Base-by-base conservation (phyloP, 768 basidiomycete species). In the Guyanaporus albipodus region DNA sequence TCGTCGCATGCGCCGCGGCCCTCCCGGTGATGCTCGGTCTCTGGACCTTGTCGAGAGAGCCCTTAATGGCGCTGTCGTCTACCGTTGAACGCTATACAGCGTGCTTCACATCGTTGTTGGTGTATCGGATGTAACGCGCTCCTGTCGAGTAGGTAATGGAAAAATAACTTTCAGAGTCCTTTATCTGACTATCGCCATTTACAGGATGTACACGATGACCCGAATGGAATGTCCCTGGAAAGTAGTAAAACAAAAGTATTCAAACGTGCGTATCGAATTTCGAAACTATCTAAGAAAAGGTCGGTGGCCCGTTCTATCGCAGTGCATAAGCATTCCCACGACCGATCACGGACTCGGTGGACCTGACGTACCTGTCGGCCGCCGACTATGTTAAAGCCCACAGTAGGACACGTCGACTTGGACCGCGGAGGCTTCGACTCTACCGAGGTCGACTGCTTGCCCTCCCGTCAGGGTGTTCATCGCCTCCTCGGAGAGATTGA, bases 11-110 rank as follows among this genome's bases (percentile, higher is more conserved):
- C 3, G 67, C 67, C 4, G 50, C 72, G 8, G 72, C 70, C 10
- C 31, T 80, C 6, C 82, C 83, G 9, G 74, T 82, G 4, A 56
- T 85, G 11, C 57, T 74, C 2, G 87, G 87, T 0, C 54, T 87
- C 9, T 75, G 68, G 52, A 58, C 69, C 4, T 49, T 87, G 44
- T 74, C 75, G 15, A 70, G 61, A 38, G 87, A 89, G 52, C 81
- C 82, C 3, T 53, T 75, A n/a, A 70, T 78, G 71, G 65, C 74
- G 8, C 73, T 86, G 41, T 56, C 75, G 4, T 79, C 77, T 2
- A 72, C 74, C 17, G 68, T 70, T 5, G 67, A 65, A 24, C 73
- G 83, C 17, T 82, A 79, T 52, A 10, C 19, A 14, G 32, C 33
- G 12, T 47, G 75, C 11, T 80, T 80, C 55, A 55, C 57, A 10